phyloP scores from a whole-genome alignment of 108 stramenopile genomes.

The Cyclotella choctawhatcheeana region DNA sequence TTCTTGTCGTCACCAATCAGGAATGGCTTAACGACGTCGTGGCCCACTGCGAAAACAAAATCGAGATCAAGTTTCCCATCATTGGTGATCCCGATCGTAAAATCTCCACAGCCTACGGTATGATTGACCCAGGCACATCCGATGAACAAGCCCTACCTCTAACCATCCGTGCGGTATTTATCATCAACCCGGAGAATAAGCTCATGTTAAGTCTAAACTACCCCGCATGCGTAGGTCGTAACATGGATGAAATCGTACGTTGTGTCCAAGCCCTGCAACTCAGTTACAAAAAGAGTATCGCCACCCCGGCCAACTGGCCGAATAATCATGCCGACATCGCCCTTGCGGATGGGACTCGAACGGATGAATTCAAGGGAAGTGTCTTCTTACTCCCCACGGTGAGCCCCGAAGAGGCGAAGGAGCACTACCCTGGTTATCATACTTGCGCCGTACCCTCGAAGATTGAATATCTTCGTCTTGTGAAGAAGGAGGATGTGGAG shows the following conservation, averaged over 20 bases:
- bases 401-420: slow-evolving; percentile 58
- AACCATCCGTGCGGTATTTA: slow-evolving; percentile 81
- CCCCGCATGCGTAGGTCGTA: slow-evolving; percentile 84
- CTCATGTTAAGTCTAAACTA: slow-evolving; percentile 83
- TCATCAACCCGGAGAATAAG: slow-evolving; percentile 83
- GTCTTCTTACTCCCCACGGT: slow-evolving; percentile 73
- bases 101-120: slow-evolving; percentile 66
- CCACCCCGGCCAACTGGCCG: slow-evolving; percentile 81
- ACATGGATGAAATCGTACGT: slow-evolving; percentile 87
- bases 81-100: slow-evolving; percentile 80
- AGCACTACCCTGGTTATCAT: slow-evolving; percentile 59
- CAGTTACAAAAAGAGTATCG: slow-evolving; percentile 62
- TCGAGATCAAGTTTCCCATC: slow-evolving; percentile 78
- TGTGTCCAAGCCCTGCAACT: slow-evolving; percentile 76
- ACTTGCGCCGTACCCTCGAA: slow-evolving; percentile 64
- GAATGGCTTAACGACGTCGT: slow-evolving; percentile 81
- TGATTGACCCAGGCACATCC: slow-evolving; percentile 68
- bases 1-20: slow-evolving; percentile 8
- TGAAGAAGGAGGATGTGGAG: slow-evolving; percentile 58
- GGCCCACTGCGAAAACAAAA: slow-evolving; percentile 71
- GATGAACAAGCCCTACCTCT: slow-evolving; percentile 67
- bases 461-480: slow-evolving; percentile 65
- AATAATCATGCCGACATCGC: slow-evolving; percentile 64
- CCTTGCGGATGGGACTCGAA: slow-evolving; percentile 51
- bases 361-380: slow-evolving; percentile 60